Base-by-base conservation (phyloP, 331 rosid species). In the Acacia concinna region DNA sequence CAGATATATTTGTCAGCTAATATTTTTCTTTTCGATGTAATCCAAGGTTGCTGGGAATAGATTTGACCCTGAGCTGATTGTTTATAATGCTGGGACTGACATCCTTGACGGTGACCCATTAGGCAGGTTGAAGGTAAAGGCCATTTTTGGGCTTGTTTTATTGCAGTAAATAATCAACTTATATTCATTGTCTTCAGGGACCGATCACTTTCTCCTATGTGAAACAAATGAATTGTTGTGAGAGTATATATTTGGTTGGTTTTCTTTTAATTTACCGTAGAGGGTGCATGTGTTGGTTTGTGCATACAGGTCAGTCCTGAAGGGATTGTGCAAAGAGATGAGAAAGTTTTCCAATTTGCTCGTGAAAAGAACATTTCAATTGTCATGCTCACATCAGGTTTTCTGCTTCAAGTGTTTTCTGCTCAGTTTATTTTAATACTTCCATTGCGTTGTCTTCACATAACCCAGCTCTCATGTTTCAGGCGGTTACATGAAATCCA, bases 401-500 rank as follows among this genome's bases (percentile, higher is more conserved):
- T 77, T 78, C 80, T 66, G 30, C 38, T 5, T 15, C 41, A 14
- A 62, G 41, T 15, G 15, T 62, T 32, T 74, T 51, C 69, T n/a
- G n/a, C n/a, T 68, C 31, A 68, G 13, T 54, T 18, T 64, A 64
- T 32, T 32, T 8, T 23, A 64, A 64, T 43, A 62, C 72, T 62
- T 52, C 62, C 44, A 85, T 64, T 54, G 30, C 34, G 32, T 51
- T 73, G 32, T 68, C 32, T 71, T 47, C 43, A 71, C 47, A 31
- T 78, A 32, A n/a, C 25, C 17, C 14, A 38, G 41, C 18, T 56
- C 59, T n/a, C 63, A 60, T 71, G 81, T 78, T 82, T 80, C 93
- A 95, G 98, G 98, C 49, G 98, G 98, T 73, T 95, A 92, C 89
- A 92, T 91, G 98, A 95, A 88, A 84, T 88, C 96, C 64, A 91